phyloP scores from a whole-genome alignment of 177 flowering plant genomes.

The Vitis hybrid region DNA sequence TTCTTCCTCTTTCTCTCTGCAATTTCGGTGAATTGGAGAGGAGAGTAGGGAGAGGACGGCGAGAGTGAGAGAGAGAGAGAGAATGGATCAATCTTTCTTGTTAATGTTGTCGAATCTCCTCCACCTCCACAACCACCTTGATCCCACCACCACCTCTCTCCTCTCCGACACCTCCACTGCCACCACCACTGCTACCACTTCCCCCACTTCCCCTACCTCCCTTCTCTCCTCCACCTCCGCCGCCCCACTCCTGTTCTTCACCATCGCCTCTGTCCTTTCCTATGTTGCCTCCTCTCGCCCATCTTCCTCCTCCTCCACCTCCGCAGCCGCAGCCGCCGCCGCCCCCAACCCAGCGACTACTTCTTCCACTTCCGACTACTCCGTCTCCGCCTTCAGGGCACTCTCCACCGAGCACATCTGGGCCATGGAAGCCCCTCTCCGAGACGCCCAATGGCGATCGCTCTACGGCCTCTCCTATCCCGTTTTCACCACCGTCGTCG shows the following conservation, averaged over 20 bases:
- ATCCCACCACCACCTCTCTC: conserved; percentile 65
- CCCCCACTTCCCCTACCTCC: conserved; percentile 32
- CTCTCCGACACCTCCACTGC: conserved; percentile 27
- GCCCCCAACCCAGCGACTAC: conserved; percentile 14
- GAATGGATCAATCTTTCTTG: conserved; percentile 73
- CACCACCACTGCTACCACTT: conserved; percentile 25
- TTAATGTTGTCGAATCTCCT: conserved; percentile 86
- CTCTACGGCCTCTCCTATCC: conserved; percentile 89
- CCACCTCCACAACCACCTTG: conserved; percentile 83
- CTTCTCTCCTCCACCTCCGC: conserved; percentile 50
- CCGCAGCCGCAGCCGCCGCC: conserved; percentile 28
- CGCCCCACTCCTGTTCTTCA: conserved; percentile 71
- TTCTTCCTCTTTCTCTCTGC: neutral
- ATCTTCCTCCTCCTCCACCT: conserved; percentile 31
- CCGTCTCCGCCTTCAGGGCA: conserved; percentile 79
- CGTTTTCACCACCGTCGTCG: conserved; percentile 83
- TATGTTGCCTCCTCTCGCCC: conserved; percentile 36
- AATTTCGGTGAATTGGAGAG: neutral
- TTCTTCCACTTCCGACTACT: conserved; percentile 29
- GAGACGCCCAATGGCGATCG: conserved; percentile 87
- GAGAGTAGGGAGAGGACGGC: neutral
- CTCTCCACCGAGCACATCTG: conserved; percentile 85
- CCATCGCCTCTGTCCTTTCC: conserved; percentile 54
- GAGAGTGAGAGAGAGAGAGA: conserved; percentile 15
- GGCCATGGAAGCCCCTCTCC: conserved; percentile 78